These are phyloP conservation scores for Quercus rubra DNA, from an alignment of 306 rosid species.

Conservation along the genomic window DNA sequence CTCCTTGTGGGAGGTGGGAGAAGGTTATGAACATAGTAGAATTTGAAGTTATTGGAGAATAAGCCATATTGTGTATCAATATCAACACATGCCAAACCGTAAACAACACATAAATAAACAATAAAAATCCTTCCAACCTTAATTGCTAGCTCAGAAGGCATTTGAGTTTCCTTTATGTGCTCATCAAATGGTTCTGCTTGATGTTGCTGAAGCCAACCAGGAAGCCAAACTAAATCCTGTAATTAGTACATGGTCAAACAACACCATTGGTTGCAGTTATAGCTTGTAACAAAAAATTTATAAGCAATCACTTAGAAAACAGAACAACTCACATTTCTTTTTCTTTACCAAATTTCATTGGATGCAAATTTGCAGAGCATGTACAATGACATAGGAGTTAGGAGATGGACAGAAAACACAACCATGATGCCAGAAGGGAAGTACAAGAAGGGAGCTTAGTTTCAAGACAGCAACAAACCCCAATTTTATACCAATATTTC, in stretches of 20 bases:
- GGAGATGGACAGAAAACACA: too few species aligned
- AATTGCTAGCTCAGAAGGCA: constrained; percentile 18
- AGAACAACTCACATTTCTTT: not conserved
- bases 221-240: constrained; percentile 85
- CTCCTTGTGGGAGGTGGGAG: not conserved
- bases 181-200: constrained; percentile 43
- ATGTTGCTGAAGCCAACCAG: constrained; percentile 79
- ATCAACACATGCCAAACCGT: not conserved
- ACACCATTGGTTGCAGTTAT: not conserved
- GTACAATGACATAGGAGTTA: too few species aligned
- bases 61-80: too few species aligned
- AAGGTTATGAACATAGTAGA: too few species aligned
- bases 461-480: too few species aligned
- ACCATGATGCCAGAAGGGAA: too few species aligned
- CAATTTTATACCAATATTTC: too few species aligned
- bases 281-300: not conserved
- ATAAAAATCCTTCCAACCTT: constrained; percentile 42
- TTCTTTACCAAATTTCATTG: not conserved
- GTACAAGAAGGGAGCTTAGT: too few species aligned
- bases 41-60: too few species aligned
- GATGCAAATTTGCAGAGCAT: not conserved
- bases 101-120: constrained; percentile 3
- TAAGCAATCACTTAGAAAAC: not conserved
- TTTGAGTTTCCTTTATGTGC: constrained; percentile 30
- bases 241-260: constrained; percentile 10